Evolutionary conservation across 495 filamentous ascomycete genomes (phyloP), one percentile per base, ranked within the genome.

Genomic region (Penicillium flavigenum): DNA sequence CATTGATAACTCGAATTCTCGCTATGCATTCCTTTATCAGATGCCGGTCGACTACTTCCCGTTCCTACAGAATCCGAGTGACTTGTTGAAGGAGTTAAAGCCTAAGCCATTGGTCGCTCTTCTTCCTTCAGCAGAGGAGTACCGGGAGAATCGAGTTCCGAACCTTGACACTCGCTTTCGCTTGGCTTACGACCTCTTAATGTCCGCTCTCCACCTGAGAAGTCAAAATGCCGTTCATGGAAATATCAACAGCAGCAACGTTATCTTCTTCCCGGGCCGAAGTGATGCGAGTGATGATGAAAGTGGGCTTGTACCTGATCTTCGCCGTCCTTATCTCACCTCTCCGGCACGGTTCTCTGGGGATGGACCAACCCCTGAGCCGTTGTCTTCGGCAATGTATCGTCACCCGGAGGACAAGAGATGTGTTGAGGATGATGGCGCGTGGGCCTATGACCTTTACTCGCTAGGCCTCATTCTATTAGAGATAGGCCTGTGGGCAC

Each of bases 401-500:
- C 86, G 85, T 16, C 91, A 96, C 65, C 88, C 90, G 0, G 81
- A 89, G 8, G 88, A 90, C 58, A 87, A 87, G 44, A 71, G 85
- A 42, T 79, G 75, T 16, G 78, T 81, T 26, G 72, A 75, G 14
- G 80, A 86, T 53, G 73, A 76, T 56, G 69, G 67, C 16, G 72
- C 76, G 2, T 80, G 77, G 73, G 83, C 86, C 1, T 86, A 91
- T 62, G 92, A 97, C 63, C 78, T 96, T 0, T 96, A 95, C 67
- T 88, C 89, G 4, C 75, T 97, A 3, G 91, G 90, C 36, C 81
- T 96, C 63, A 77, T 96, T 12, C 76, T 97, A 11, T 72, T 96
- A 29, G 92, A 95, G 54, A 87, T 97, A 56, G 92, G 92, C 26
- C 77, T 96, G 1, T 97, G 92, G 92, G 85, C 83, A n/a, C 86